Evolutionary conservation across 345 rosid genomes (phyloP), one percentile per base, ranked within the genome.

Genomic region (Moringa oleifera): DNA sequence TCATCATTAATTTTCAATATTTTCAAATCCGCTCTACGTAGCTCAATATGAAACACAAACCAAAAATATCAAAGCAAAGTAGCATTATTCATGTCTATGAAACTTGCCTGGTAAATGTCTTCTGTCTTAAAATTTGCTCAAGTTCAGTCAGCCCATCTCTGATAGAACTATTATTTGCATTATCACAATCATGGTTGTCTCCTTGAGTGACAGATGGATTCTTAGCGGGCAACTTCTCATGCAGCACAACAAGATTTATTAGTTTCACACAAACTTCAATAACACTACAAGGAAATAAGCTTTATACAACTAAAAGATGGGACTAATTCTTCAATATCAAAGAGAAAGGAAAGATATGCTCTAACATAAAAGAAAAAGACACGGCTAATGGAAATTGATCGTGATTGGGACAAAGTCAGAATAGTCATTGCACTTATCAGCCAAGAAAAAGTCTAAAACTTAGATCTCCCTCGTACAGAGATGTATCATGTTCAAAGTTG

Each of bases 61-160:
- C 12, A 28, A 2, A 8, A 28, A 28, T 2, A 41, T 41, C 6
- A 41, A 41, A 41, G 20, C 20, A 66, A 18, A 33, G 22, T 46
- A 8, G 0, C 19, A 23, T 21, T 17, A 46, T 5, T 53, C 11
- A 53, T n/a, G 22, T 17, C 23, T 1, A 31, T 5, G 63, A 41
- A 24, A 52, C 84, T 79, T 69, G 68, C 99, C 93, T 88, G 50
- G 95, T 81, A 71, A 88, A 94, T 18, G 84, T 88, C 72, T 87
- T 82, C 74, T 80, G 88, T 75, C 77, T 85, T 55, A 94, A 70
- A 53, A 81, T 73, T 52, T 71, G 62, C 77, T 85, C 91, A 45
- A 85, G 82, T 17, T 87, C 81, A 25, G 71, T 51, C 21, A 78
- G 63, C 68, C 78, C 84, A 49, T 70, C 73, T 45, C 59, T 61